Evolutionary conservation across 768 basidiomycete genomes (phyloP), one percentile per base, ranked within the genome.

Genomic region (Lactarius pseudohatsudake): DNA sequence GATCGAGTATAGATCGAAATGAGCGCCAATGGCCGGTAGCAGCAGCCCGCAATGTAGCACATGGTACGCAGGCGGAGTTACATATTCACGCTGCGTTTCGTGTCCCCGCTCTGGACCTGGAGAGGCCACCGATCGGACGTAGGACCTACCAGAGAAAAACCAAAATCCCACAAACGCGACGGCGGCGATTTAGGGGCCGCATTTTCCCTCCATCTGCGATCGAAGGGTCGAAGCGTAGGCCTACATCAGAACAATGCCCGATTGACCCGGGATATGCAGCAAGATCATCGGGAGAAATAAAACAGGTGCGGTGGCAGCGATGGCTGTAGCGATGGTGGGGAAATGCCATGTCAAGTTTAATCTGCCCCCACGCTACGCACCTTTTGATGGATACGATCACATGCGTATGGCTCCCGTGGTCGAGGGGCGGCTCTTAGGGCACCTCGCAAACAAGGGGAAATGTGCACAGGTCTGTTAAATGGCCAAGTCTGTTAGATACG

Each of bases 371-470:
- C 26, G 50, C 26, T 26, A 22, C 20, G 45, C 10, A 9, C n/a
- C n/a, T n/a, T 22, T 47, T 47, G 47, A 50, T 50, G n/a, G 47
- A 50, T 22, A n/a, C n/a, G 45, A 47, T 47, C 69, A 36, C 11
- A 36, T 36, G 22, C 15, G 30, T 18, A 32, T 18, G 55, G 32
- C 36, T 1, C 36, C 36, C 36, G 36, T 0, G 36, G 36, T 11
- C 11, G 36, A 36, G 36, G 10, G 36, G 11, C 36, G 36, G 36
- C 36, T 36, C 36, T 36, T 11, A 36, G 11, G 36, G 36, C 36
- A 36, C 10, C 2, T 3, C 10, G 36, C 11, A 11, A 36, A 40
- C 38, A 40, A 40, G 38, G 38, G n/a, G 28, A n/a, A 34, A 11
- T 34, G 55, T 34, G 32, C 18, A 34, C 8, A n/a, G 55, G 30